phyloP scores from a whole-genome alignment of 768 basidiomycete species.

The Aureoboletus auriporus region DNA sequence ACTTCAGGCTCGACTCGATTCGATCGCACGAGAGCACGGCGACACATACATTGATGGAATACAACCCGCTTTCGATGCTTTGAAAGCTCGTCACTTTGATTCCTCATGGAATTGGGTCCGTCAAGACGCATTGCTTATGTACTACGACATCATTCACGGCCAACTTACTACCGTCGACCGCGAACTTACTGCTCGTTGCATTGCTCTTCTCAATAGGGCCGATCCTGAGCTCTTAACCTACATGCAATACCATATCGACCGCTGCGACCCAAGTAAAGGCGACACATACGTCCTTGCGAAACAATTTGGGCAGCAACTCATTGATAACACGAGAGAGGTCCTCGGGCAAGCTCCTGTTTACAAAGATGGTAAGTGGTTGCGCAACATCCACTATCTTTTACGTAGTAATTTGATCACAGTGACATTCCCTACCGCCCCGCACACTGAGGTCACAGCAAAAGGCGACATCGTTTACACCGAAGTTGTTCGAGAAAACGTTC shows the following conservation, averaged over 20 bases:
- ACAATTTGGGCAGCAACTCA: constrained; percentile 92
- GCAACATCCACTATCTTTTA: background rate
- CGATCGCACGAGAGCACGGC: constrained; percentile 88
- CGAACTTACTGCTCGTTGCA: constrained; percentile 95
- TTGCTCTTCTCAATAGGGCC: constrained; percentile 95
- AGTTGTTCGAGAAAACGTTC: constrained; percentile 92
- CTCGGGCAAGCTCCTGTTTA: constrained; percentile 83
- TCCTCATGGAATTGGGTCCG: constrained; percentile 99
- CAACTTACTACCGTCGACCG: constrained; percentile 91
- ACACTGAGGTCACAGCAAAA: constrained; percentile 88
- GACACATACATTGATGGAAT: constrained; percentile 93
- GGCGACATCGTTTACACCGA: constrained; percentile 95
- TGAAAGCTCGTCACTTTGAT: constrained; percentile 97
- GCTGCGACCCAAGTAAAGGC: constrained; percentile 74
- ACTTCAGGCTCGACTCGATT: constrained; percentile 85
- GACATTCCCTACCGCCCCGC: constrained; percentile 97
- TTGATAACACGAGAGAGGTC: constrained; percentile 89
- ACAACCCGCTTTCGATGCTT: constrained; percentile 88
- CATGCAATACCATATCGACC: constrained; percentile 95
- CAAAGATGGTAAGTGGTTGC: constrained; percentile 77
- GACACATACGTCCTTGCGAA: constrained; percentile 95
- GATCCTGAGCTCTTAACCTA: constrained; percentile 88
- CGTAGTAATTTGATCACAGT: constrained; percentile 41
- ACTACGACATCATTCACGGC: constrained; percentile 97
- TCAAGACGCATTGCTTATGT: constrained; percentile 95